Evolutionary conservation across 1,284 basidiomycete genomes (phyloP).

Genomic region (Ganoderma lucidum): DNA sequence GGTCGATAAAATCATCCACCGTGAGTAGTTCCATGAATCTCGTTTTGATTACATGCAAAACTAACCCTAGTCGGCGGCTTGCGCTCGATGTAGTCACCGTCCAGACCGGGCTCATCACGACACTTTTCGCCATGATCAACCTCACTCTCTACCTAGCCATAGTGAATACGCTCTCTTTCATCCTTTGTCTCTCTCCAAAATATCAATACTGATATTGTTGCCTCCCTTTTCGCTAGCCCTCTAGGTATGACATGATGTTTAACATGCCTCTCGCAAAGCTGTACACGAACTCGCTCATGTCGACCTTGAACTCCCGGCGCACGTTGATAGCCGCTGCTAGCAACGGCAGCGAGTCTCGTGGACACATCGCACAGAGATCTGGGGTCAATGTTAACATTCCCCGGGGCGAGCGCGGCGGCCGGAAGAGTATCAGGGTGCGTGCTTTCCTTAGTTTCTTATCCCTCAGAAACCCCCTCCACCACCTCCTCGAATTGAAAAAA

Average conservation of each 20-base stretch:
- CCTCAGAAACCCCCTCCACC: background rate
- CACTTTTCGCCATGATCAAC: background rate
- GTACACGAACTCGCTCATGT: slow-evolving; percentile 43
- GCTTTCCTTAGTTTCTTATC: too few species aligned
- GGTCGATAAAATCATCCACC: background rate
- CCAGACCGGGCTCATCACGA: background rate
- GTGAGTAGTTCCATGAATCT: background rate
- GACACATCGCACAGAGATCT: background rate
- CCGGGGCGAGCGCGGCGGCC: background rate
- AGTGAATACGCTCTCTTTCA: background rate
- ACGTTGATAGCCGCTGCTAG: background rate
- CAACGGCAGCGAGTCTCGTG: slow-evolving; percentile 5
- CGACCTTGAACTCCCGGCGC: slow-evolving; percentile 40
- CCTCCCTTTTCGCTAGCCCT: background rate
- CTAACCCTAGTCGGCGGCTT: background rate
- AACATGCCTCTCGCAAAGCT: slow-evolving; percentile 42
- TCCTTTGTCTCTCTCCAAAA: background rate
- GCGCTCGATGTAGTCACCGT: background rate
- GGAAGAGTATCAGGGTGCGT: background rate
- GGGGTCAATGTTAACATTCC: background rate
- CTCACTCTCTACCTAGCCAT: background rate
- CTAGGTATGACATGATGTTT: slow-evolving; percentile 39
- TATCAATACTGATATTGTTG: background rate
- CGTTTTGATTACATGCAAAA: background rate
- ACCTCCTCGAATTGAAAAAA: too few species aligned